These are phyloP conservation scores for Phytophthora crassamura DNA, from an alignment of 352 stramenopile species.

Conservation along the genomic window DNA sequence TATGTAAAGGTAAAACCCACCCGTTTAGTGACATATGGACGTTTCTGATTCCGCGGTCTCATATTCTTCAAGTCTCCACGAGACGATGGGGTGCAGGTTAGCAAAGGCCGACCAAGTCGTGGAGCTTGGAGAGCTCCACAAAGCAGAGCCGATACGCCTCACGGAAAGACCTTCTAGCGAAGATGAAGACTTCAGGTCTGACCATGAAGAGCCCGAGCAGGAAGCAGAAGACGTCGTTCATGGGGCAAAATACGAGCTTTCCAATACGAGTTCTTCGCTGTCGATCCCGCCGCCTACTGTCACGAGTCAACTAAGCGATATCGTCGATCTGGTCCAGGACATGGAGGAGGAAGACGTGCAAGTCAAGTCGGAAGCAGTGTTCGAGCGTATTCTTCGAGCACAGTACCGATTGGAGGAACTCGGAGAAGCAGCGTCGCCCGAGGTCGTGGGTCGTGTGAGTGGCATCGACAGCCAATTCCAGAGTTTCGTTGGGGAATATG, in stretches of 20 bases:
- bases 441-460: neutral
- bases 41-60: too few species aligned
- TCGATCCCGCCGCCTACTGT: slow-evolving; percentile 5
- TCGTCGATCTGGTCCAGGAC: slow-evolving; percentile 20
- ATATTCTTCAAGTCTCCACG: too few species aligned
- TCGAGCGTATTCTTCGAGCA: slow-evolving; percentile 23
- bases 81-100: slow-evolving; percentile 20
- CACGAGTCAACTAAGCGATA: slow-evolving; percentile 27
- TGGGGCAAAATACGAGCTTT: neutral
- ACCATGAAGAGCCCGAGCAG: neutral
- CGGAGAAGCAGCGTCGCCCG: neutral
- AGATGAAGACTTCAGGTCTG: neutral
- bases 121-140: neutral
- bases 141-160: slow-evolving; percentile 6
- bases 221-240: neutral
- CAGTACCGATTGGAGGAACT: slow-evolving; percentile 19
- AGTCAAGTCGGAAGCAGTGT: slow-evolving; percentile 8
- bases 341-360: slow-evolving; percentile 22
- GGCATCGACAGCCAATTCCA: slow-evolving; percentile 15
- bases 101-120: neutral
- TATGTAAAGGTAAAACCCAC: too few species aligned
- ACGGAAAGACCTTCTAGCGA: slow-evolving; percentile 14
- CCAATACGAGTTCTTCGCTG: slow-evolving; percentile 1
- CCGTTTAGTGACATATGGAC: too few species aligned
- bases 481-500: slow-evolving; percentile 6